phyloP scores from a whole-genome alignment of 1,139 yeast species.

The Saccharomycopsis crataegensis region DNA sequence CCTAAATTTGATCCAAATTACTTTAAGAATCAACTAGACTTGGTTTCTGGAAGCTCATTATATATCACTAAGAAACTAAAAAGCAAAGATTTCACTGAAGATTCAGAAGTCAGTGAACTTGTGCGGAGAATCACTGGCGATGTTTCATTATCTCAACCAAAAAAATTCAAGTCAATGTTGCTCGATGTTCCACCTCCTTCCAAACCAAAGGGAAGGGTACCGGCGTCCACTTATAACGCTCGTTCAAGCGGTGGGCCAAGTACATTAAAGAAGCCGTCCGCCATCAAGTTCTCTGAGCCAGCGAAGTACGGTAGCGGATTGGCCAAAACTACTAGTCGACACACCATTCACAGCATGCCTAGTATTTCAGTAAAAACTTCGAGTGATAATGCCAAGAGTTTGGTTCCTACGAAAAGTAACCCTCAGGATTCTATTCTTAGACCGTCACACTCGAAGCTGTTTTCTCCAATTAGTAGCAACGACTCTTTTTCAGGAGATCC shows the following conservation, averaged over 20 bases:
- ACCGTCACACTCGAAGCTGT: too few species aligned
- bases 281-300: slow-evolving; percentile 3
- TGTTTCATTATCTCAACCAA: slow-evolving; percentile 7
- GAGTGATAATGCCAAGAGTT: too few species aligned
- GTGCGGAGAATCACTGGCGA: slow-evolving; percentile 41
- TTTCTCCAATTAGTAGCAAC: too few species aligned
- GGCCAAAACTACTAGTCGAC: too few species aligned
- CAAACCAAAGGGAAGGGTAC: slow-evolving; percentile 6
- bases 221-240: slow-evolving; percentile 13
- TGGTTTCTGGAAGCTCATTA: slow-evolving; percentile 36
- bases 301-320: too few species aligned
- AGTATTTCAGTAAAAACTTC: too few species aligned
- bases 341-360: too few species aligned
- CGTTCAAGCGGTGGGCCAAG: neutral
- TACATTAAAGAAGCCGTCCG: neutral
- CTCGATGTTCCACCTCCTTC: neutral
- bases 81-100: slow-evolving; percentile 35
- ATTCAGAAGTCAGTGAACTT: slow-evolving; percentile 39
- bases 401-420: too few species aligned
- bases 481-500: neutral
- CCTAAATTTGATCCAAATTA: slow-evolving; percentile 23
- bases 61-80: slow-evolving; percentile 35
- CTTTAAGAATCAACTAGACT: slow-evolving; percentile 30
- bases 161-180: slow-evolving; percentile 18
- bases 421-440: too few species aligned